A percentile compares a stretch with the other conserved stretches of the same genome.
These are phyloP conservation scores for Geoglossum cookeanum DNA, from an alignment of 2,329 filamentous ascomycete species.

Conservation along the genomic window DNA sequence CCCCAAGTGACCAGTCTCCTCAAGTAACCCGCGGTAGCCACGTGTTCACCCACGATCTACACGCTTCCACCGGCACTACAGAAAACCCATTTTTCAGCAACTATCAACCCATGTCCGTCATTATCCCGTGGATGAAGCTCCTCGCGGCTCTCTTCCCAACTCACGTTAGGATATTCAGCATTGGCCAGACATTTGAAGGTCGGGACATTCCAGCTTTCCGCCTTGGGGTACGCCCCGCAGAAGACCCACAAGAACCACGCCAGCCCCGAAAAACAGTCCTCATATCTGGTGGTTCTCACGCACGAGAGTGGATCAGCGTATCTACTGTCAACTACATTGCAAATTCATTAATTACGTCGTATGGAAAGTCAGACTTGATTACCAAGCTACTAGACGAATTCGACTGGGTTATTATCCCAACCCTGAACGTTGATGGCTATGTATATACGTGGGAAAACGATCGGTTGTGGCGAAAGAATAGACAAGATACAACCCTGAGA, in stretches of 20 bases:
- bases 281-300: conserved; percentile 73
- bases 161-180: conserved; percentile 50
- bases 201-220: conserved; percentile 69
- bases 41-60: conserved; percentile 16
- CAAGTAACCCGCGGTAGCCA: conserved; percentile 14
- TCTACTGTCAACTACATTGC: conserved; percentile 82
- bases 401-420: conserved; percentile 76
- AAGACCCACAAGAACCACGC: conserved; percentile 22
- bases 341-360: conserved; percentile 69
- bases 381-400: conserved; percentile 66
- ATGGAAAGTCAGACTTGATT: conserved; percentile 50
- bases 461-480: conserved; percentile 85
- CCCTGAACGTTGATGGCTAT: conserved; percentile 84
- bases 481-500: conserved; percentile 60
- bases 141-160: conserved; percentile 78
- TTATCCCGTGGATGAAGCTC: conserved; percentile 80
- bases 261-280: conserved; percentile 54
- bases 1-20: conserved; percentile 15
- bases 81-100: conserved; percentile 79
- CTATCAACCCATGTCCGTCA: conserved; percentile 74
- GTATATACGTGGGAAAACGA: conserved; percentile 86
- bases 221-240: conserved; percentile 42
- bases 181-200: conserved; percentile 78
- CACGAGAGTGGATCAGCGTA: conserved; percentile 88
- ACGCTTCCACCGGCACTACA: conserved; percentile 19